Evolutionary conservation across 2,329 filamentous ascomycete genomes (phyloP), one percentile per base, ranked within the genome.

Genomic region (Elsinoe australis): DNA sequence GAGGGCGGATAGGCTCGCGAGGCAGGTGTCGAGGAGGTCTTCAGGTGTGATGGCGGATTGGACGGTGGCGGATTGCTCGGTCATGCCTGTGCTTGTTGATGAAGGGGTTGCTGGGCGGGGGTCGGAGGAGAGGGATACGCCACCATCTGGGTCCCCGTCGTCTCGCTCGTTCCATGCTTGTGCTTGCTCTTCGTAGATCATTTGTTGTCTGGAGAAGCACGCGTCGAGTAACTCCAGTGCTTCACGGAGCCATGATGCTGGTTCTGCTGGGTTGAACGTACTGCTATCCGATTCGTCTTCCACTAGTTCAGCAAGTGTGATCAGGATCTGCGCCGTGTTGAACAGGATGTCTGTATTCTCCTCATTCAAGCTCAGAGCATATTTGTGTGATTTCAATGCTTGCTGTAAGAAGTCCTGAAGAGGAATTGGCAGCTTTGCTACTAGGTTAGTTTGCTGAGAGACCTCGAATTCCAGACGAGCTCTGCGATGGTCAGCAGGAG

Each of bases 281-380:
- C 61, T 62, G 1, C 63, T 60, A 4, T 72, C 70, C 33, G 71
- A 71, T n/a, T 71, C 69, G 42, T 79, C 75, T 1, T 73, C 68
- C 5, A 77, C 60, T 2, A 68, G 68, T 65, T 87, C 83, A 1
- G 79, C 80, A 29, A 86, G 67, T 53, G 75, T 79, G 0, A 78
- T 82, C 29, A 86, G 67, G 3, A 85, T 78, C 62, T 86, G 83
- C 1, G 77, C 80, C 4, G 79, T 81, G 59, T 87, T 87, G 68
- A 86, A 87, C 6, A 84, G 66, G 4, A 78, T 72, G 62, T 87
- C 82, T 1, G 80, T 69, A 59, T 85, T 84, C 32, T 79, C 72
- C 41, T 75, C 71, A 17, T 80, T 73, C 22, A 86, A 61, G 1
- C 62, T 63, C 21, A 82, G 64, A 3, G 82, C 82, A 59, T 75